Percentiles rank a stretch among this genome's conserved stretches.
Evolutionary conservation across 345 rosid genomes (phyloP).

Genomic region (Raphanus raphanistrum): DNA sequence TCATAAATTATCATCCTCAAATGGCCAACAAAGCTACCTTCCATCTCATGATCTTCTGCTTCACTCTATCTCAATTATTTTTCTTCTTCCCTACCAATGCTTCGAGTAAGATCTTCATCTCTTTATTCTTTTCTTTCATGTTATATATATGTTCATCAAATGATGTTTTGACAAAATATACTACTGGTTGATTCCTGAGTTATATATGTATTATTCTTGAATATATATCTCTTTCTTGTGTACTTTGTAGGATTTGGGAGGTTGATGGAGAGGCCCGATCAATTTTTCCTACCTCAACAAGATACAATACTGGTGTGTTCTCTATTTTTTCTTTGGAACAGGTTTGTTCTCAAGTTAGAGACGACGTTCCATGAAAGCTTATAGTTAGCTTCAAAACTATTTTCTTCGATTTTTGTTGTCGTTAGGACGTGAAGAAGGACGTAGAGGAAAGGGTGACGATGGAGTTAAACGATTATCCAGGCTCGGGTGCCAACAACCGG

Average conservation of each 20-base stretch:
- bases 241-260: conserved; percentile 45
- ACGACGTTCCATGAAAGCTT: no score
- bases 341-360: no score
- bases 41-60: conserved; percentile 38
- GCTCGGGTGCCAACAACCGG: conserved; percentile 74
- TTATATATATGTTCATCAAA: neutral
- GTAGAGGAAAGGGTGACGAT: conserved; percentile 35
- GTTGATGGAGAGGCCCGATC: conserved; percentile 35
- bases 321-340: neutral
- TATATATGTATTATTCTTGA: neutral
- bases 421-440: conserved; percentile 23
- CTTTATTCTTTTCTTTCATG: neutral
- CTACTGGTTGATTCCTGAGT: neutral
- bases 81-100: conserved; percentile 32
- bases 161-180: neutral
- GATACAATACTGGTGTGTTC: conserved; percentile 26
- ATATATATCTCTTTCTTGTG: neutral
- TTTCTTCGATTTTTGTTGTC: neutral
- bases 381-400: no score
- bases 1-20: conserved; percentile 1
- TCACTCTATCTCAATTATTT: conserved; percentile 42
- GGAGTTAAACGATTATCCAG: conserved; percentile 68
- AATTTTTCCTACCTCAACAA: conserved; percentile 5
- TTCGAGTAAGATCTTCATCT: conserved; percentile 4
- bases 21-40: conserved; percentile 48